Percentiles rank a stretch among this genome's conserved stretches.
These are phyloP conservation scores for Cicer chorassanicum DNA, from an alignment of 306 rosid species.

Conservation along the genomic window DNA sequence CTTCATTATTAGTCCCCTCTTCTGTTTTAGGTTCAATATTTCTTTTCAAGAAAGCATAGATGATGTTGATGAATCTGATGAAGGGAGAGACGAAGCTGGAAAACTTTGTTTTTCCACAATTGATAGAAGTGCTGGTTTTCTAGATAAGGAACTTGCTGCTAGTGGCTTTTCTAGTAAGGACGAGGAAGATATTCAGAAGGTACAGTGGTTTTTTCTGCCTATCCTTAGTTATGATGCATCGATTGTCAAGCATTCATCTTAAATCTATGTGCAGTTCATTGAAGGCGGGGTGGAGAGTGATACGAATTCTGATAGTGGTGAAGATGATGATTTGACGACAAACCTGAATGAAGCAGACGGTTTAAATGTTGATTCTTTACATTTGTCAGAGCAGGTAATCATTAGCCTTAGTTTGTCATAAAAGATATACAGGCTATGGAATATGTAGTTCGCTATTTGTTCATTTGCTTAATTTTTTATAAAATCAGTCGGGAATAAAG, in stretches of 20 bases:
- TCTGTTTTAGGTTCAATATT: constrained; percentile 69
- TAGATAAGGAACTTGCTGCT: constrained; percentile 91
- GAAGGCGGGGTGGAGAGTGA: constrained; percentile 62
- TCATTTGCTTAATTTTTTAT: constrained; percentile 5
- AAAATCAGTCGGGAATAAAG: neutral
- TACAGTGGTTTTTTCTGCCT: constrained; percentile 41
- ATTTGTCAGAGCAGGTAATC: constrained; percentile 62
- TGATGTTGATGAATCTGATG: constrained; percentile 60
- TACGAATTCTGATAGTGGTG: constrained; percentile 58
- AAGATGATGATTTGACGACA: constrained; percentile 51
- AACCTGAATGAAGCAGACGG: constrained; percentile 46
- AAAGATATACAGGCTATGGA: constrained; percentile 1
- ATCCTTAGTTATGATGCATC: constrained; percentile 18
- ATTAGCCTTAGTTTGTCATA: constrained; percentile 21
- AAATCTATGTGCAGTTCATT: constrained; percentile 62
- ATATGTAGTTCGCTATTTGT: neutral
- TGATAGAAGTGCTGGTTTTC: constrained; percentile 64
- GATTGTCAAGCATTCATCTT: constrained; percentile 36
- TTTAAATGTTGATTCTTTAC: constrained; percentile 56
- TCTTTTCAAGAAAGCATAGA: constrained; percentile 65
- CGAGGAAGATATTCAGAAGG: constrained; percentile 79
- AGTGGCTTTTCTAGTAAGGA: constrained; percentile 89
- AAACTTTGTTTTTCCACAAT: constrained; percentile 70
- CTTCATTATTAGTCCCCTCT: constrained; percentile 2
- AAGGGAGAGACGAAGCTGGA: constrained; percentile 58